Base-by-base conservation (phyloP, 2,329 filamentous ascomycete genomes). In the Colletotrichum sp. region DNA sequence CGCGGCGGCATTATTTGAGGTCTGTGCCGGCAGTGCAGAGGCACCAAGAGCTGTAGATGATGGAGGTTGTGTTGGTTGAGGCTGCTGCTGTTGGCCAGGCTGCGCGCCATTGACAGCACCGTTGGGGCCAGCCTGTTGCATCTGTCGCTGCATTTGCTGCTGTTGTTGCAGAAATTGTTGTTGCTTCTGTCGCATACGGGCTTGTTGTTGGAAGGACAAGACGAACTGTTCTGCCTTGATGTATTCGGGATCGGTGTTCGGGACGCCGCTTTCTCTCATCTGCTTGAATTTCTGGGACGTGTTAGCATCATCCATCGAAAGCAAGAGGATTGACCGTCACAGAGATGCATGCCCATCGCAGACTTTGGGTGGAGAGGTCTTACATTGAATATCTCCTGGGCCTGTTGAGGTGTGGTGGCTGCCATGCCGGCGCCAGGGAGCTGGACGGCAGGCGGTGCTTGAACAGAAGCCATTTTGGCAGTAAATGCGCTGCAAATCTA, bases 191-290 rank as follows among this genome's bases (percentile, higher is more conserved):
- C 90, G 89, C 82, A 90, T 88, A 72, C 90, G 88, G 78, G 91
- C 91, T 79, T 93, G 90, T 78, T 92, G 91, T 79, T 95, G 94
- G 71, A 98, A 91, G 79, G 90, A 92, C 49, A 91, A 85, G 77
- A 98, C 90, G 77, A 98, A 92, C 77, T 94, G 92, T 70, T 95
- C 93, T 36, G 93, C 91, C 86, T 97, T 98, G 81, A 96, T 90
- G 81, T 94, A 96, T 83, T 99, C 96, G 62, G 96, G 96, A 81
- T 99, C 96, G 72, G 90, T 94, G 72, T 93, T 90, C 55, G 95
- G 92, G 29, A 98, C 93, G 79, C 96, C 96, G 81, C 93, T 90
- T 72, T 95, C 91, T 86, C 96, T 97, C 94, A 99, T 96, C 84
- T 95, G 92, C 82, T 95, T 94, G 79, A 95, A 97, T 90, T 95